phyloP scores from a whole-genome alignment of 331 rosid species.

The Quercus phellos region DNA sequence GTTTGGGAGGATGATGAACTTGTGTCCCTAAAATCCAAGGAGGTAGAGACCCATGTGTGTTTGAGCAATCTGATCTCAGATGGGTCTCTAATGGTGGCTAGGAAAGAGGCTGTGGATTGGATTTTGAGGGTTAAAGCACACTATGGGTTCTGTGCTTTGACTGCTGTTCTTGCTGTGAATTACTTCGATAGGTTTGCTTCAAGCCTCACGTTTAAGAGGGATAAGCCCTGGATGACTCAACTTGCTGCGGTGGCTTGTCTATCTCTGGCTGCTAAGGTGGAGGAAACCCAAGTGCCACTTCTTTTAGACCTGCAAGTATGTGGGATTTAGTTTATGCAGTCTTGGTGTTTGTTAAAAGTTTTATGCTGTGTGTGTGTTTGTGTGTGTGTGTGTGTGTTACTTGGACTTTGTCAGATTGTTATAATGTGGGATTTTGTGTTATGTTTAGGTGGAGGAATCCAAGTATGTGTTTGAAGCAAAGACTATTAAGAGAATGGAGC shows the following conservation, averaged over 20 bases:
- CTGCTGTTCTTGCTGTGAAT: constrained; percentile 70
- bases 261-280: constrained; percentile 86
- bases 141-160: constrained; percentile 64
- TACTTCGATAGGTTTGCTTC: constrained; percentile 80
- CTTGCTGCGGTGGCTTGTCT: constrained; percentile 80
- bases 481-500: constrained; percentile 93
- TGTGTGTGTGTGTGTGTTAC: background rate
- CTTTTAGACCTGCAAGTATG: constrained; percentile 83
- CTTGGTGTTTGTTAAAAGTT: constrained; percentile 47
- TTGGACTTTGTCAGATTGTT: background rate
- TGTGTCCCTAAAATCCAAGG: constrained; percentile 55
- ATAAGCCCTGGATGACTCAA: constrained; percentile 85
- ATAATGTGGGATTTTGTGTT: constrained; percentile 1
- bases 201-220: constrained; percentile 45
- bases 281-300: constrained; percentile 78
- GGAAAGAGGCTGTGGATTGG: constrained; percentile 65
- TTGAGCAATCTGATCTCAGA: constrained; percentile 19
- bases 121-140: constrained; percentile 49
- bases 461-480: constrained; percentile 74
- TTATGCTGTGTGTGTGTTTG: background rate
- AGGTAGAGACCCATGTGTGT: constrained; percentile 42
- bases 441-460: constrained; percentile 63
- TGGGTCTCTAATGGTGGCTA: constrained; percentile 39
- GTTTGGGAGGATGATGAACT: constrained; percentile 65
- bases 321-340: constrained; percentile 8